Evolutionary conservation across 305 asterid genomes (phyloP).

Genomic region (Plantago coronopus): DNA sequence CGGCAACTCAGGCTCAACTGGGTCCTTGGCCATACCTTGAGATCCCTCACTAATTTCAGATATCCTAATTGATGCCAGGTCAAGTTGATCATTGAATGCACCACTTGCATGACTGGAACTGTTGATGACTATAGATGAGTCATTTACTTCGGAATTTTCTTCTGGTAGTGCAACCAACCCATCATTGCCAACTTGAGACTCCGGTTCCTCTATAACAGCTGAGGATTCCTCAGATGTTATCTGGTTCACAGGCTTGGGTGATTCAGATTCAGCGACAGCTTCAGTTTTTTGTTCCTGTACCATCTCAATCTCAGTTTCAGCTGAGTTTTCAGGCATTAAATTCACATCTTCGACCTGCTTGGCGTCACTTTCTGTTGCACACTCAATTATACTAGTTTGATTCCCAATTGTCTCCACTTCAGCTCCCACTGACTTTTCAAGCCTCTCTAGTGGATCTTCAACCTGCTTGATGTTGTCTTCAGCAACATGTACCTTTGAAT

Average conservation of each 20-base stretch:
- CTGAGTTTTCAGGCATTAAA: background rate
- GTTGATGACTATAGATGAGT: conserved; percentile 4
- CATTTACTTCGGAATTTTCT: conserved; percentile 21
- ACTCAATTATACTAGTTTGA: conserved; percentile 11
- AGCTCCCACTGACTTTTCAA: conserved; percentile 6
- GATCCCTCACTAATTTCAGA: conserved; percentile 24
- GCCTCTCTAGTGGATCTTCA: conserved; percentile 4
- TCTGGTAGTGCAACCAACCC: conserved; percentile 25
- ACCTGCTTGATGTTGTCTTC: conserved; percentile 25
- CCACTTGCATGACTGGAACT: conserved; percentile 18
- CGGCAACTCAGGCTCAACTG: conserved; percentile 24
- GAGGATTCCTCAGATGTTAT: background rate
- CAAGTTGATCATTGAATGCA: conserved; percentile 23
- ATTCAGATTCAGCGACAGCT: background rate
- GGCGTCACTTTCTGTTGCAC: conserved; percentile 7
- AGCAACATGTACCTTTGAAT: background rate
- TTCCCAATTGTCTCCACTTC: conserved; percentile 12
- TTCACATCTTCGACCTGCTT: background rate
- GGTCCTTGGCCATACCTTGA: conserved; percentile 24
- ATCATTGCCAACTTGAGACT: conserved; percentile 5
- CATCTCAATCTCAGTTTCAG: background rate
- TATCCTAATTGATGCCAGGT: conserved; percentile 19
- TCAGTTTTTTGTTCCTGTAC: background rate
- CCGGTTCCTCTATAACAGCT: background rate
- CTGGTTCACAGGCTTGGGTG: background rate